Base-by-base conservation (phyloP, 2,329 filamentous ascomycete genomes). In the Pseudopithomyces maydicus region DNA sequence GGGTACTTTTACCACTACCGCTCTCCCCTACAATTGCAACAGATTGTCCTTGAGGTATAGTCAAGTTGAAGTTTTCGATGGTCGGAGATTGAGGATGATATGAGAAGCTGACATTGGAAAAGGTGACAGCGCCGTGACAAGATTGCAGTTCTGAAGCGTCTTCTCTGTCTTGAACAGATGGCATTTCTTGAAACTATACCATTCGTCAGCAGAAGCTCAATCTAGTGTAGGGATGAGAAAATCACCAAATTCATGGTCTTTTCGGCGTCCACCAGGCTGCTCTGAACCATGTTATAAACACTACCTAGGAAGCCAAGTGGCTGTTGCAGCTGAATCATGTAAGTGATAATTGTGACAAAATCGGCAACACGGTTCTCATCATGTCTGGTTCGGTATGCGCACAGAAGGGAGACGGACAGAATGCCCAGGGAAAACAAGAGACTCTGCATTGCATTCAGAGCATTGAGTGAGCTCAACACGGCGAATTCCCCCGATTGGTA, bases 11-110 rank as follows among this genome's bases (percentile, higher is more conserved):
- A n/a, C 85, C 85, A 5, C 79, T 80, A 3, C 85, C 85, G 0
- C 84, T 85, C 63, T 84, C 81, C 19, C 85, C 85, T 1, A 87
- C 84, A 2, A 87, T 72, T 0, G 85, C 85, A 1, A 85, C 70
- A 0, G 82, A 84, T 50, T 83, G 75, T 3, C 84, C 84, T 0
- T 80, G 77, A 22, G 73, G 66, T 2, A 79, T 79, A 0, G 68
- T 72, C 47, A 87, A 79, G 8, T 68, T 78, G 29, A 87, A 60
- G 19, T 80, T 71, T 15, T 75, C 70, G 0, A 81, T 81, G 0
- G 74, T 70, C 52, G 81, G 80, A 2, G 80, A 74, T 0, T 75
- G 3, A 4, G 20, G 12, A 22, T 61, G 49, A 42, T 67, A 68
- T 6, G 60, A 50, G 44, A 68, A 68, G 1, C 23, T 41, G 17